A percentile compares a stretch with the other conserved stretches of the same genome.
These are phyloP conservation scores for Phytophthora citricola DNA, from an alignment of 352 stramenopile genomes.

Conservation along the genomic window DNA sequence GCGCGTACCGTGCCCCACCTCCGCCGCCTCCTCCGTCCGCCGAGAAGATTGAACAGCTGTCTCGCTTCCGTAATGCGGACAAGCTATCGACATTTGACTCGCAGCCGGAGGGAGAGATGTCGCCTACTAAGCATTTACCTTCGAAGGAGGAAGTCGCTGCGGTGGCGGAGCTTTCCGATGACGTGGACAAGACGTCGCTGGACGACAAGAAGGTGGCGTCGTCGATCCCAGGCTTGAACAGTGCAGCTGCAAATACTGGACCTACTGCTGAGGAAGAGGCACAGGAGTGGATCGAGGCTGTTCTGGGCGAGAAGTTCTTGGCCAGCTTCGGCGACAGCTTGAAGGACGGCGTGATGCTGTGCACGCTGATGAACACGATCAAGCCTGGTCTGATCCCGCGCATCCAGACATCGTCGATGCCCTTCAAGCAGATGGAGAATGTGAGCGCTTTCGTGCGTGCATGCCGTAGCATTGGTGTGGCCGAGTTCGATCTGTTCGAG, in stretches of 20 bases:
- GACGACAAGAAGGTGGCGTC: constrained; percentile 36
- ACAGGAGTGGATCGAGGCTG: constrained; percentile 80
- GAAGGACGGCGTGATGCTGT: constrained; percentile 85
- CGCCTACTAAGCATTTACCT: constrained; percentile 32
- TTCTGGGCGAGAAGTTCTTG: constrained; percentile 76
- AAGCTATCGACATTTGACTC: constrained; percentile 31
- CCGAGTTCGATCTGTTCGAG: constrained; percentile 92
- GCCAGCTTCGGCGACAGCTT: constrained; percentile 73
- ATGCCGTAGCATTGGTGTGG: constrained; percentile 82
- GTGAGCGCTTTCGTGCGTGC: constrained; percentile 83
- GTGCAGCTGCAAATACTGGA: constrained; percentile 28
- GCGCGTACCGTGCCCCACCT: constrained; percentile 59
- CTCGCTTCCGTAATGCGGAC: constrained; percentile 57
- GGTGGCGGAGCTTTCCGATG: constrained; percentile 52
- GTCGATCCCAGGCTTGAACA: constrained; percentile 53
- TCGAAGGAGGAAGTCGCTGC: constrained; percentile 45
- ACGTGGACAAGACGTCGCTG: constrained; percentile 49
- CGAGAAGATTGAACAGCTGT: constrained; percentile 76
- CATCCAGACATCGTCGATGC: constrained; percentile 75
- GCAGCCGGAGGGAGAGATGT: constrained; percentile 35
- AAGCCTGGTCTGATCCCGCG: constrained; percentile 57
- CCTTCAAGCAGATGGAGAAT: constrained; percentile 94
- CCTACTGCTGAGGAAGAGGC: constrained; percentile 68
- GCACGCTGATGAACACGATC: constrained; percentile 79
- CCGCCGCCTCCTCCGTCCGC: constrained; percentile 74